Evolutionary conservation across 2,329 filamentous ascomycete species (phyloP), one percentile per base, ranked within the genome.

Genomic region (Beauveria brongniartii): DNA sequence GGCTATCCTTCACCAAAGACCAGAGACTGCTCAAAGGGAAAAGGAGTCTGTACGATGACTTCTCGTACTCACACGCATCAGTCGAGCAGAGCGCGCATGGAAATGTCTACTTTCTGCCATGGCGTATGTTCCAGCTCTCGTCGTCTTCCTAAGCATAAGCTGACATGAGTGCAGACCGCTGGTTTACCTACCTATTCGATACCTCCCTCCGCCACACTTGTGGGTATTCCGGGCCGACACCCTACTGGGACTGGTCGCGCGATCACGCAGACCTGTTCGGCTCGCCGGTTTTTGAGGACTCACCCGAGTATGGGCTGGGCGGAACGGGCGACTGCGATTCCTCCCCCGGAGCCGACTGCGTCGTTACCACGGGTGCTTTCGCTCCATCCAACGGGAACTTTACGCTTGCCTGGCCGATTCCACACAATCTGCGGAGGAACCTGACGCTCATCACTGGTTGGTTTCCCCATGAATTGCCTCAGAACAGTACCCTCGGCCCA

Each of bases 221-320:
- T 37, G 57, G 57, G 22, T 59, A 59, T 26, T 16, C 18, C 5
- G 57, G 57, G 24, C 57, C 48, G 7, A 59, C 57, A 24, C 57
- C 57, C 6, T 59, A 59, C n/a, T 54, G 57, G 57, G 57, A 54
- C 57, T 59, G 57, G 57, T 59, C 57, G 10, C 57, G 16, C 37
- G 57, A 59, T 18, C 47, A 59, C 18, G 57, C 57, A 5, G 40
- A 59, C 40, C 48, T 59, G 5, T 41, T 59, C 37, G 48, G 34
- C 37, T 43, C 57, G 20, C 34, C 57, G 10, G 57, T 59, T 2
- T 37, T 59, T 20, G 57, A 59, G 41, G 57, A 59, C 40, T 59
- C 57, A 14, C 48, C 53, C 22, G 40, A 44, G 40, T 30, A 55
- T 16, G 53, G 53, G 22, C 43, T 55, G 22, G 53, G 53, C 8